These are phyloP conservation scores for Penicillium frequentans DNA, from an alignment of 2,329 filamentous ascomycete species.

Conservation along the genomic window DNA sequence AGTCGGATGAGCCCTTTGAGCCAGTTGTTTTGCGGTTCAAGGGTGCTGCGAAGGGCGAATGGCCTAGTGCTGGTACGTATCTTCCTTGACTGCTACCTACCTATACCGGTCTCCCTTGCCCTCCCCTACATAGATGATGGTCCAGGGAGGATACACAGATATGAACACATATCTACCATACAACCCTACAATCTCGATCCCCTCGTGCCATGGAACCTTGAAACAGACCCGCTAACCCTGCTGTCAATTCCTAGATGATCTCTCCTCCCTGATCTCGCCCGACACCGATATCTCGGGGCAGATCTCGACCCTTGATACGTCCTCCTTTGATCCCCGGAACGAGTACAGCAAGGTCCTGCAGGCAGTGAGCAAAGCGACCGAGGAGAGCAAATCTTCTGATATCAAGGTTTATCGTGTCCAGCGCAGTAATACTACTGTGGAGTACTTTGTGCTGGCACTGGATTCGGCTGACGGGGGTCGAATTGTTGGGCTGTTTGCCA, in stretches of 20 bases:
- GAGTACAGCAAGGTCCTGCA: slow-evolving; percentile 57
- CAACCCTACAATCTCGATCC: background rate
- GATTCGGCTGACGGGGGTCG: slow-evolving; percentile 55
- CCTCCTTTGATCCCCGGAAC: slow-evolving; percentile 71
- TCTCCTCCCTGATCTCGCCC: slow-evolving; percentile 63
- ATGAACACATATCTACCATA: background rate
- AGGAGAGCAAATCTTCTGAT: slow-evolving; percentile 49
- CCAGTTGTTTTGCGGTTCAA: slow-evolving; percentile 67
- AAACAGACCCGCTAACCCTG: slow-evolving; percentile 9
- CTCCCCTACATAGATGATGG: background rate
- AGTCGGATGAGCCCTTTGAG: slow-evolving; percentile 83
- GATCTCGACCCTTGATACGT: slow-evolving; percentile 64
- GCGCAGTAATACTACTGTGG: slow-evolving; percentile 62
- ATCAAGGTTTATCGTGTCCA: slow-evolving; percentile 74
- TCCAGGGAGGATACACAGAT: background rate
- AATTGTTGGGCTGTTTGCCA: slow-evolving; percentile 75
- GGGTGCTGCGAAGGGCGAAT: slow-evolving; percentile 31
- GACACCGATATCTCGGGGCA: slow-evolving; percentile 27
- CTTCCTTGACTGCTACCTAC: background rate
- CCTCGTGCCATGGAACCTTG: background rate
- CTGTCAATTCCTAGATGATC: slow-evolving; percentile 55
- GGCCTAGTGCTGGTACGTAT: slow-evolving; percentile 36
- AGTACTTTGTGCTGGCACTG: slow-evolving; percentile 77
- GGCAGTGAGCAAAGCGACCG: slow-evolving; percentile 57
- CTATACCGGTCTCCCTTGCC: background rate